These are phyloP conservation scores for Trichosporon faecale DNA, from an alignment of 1,284 basidiomycete genomes.

Conservation along the genomic window DNA sequence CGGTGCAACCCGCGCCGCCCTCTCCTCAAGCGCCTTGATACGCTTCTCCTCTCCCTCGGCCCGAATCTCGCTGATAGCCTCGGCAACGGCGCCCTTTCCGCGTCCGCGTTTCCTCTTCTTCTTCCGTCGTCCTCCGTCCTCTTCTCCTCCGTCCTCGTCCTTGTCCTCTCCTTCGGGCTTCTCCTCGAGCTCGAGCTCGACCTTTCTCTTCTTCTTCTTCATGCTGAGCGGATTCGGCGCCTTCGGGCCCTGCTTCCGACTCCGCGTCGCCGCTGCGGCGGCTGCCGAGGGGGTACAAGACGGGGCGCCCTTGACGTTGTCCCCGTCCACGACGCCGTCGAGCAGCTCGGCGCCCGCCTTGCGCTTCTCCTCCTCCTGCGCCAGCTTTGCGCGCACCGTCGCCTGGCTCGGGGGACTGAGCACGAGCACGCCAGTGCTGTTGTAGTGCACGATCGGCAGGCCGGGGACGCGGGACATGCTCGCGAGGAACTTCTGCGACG, in stretches of 20 bases:
- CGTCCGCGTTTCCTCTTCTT: constrained; percentile 44
- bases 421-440: constrained; percentile 79
- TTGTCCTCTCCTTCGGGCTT: constrained; percentile 7
- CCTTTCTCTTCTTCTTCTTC: constrained; percentile 70
- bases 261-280: constrained; percentile 51
- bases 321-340: constrained; percentile 43
- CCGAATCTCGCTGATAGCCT: constrained; percentile 40
- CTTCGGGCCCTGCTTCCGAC: constrained; percentile 66
- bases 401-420: constrained; percentile 78
- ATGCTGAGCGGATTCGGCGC: constrained; percentile 89
- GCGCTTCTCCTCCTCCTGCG: constrained; percentile 53
- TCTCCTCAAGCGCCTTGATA: neutral
- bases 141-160: constrained; percentile 25
- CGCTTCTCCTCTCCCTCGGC: constrained; percentile 22
- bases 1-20: neutral
- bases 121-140: constrained; percentile 28
- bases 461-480: constrained; percentile 69
- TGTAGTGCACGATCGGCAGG: constrained; percentile 81
- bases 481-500: constrained; percentile 66
- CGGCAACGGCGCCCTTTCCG: constrained; percentile 40
- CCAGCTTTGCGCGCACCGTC: constrained; percentile 67
- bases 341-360: constrained; percentile 46
- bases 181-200: constrained; percentile 17
- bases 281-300: constrained; percentile 48
- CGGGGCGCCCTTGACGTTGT: constrained; percentile 56